phyloP scores from a whole-genome alignment of 345 rosid species.

The Arabis alpina region DNA sequence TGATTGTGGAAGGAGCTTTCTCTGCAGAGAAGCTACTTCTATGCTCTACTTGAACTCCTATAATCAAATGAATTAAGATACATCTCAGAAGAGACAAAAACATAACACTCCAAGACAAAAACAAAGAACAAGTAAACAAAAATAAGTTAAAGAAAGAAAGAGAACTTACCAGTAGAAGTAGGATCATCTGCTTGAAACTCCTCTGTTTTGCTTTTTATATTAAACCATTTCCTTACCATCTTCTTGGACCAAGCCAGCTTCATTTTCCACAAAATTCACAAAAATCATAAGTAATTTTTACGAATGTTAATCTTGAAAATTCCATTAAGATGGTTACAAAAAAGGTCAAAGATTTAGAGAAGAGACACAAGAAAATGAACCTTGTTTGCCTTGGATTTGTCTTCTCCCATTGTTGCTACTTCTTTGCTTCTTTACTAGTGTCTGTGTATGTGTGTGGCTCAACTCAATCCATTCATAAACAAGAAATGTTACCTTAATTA shows the following conservation, averaged over 20 bases:
- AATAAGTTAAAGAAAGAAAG: not conserved
- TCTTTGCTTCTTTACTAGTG: conserved; percentile 36
- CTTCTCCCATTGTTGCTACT: conserved; percentile 78
- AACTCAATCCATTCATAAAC: conserved; percentile 18
- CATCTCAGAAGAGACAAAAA: conserved; percentile 39
- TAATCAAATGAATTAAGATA: conserved; percentile 9
- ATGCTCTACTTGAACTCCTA: conserved; percentile 71
- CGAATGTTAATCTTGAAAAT: too few relatives aligned
- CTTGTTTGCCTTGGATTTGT: conserved; percentile 81
- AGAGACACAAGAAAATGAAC: conserved; percentile 35
- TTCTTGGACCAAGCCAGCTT: conserved; percentile 98
- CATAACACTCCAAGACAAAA: conserved; percentile 22
- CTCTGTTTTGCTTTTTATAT: conserved; percentile 87
- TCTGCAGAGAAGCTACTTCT: conserved; percentile 92
- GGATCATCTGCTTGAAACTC: conserved; percentile 86
- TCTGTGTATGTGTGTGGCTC: conserved; percentile 38
- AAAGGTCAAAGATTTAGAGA: conserved; percentile 13
- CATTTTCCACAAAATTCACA: conserved; percentile 27
- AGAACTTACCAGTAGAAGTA: conserved; percentile 49
- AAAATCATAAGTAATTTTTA: conserved; percentile 9
- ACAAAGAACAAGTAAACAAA: conserved; percentile 40
- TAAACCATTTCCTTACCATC: conserved; percentile 92
- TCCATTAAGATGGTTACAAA: conserved; percentile 18
- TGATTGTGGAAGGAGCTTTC: conserved; percentile 74
- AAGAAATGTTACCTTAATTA: conserved; percentile 6